Evolutionary conservation across 176 grass and related monocot species (phyloP).

Genomic region (sorghum (Sorghum bicolor)): Sorghum_bicolor_NCBIv3 NC_012879.2:56341001-56341500

Average conservation of each 20-base stretch:
- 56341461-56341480: slow-evolving; percentile 62
- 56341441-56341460: slow-evolving; percentile 40
- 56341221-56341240: no score
- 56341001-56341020: not conserved
- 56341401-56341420: not conserved
- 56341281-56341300: slow-evolving; percentile 54
- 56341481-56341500: slow-evolving; percentile 54
- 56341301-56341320: slow-evolving; percentile 34
- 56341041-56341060: not conserved
- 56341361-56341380: not conserved
- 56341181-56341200: not conserved
- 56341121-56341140: not conserved
- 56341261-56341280: not conserved
- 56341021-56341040: not conserved
- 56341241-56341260: not conserved
- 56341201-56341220: not conserved
- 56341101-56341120: not conserved
- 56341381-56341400: not conserved
- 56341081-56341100: not conserved
- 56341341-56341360: slow-evolving; percentile 39
- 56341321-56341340: slow-evolving; percentile 21
- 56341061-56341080: not conserved
- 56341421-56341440: not conserved
- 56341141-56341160: not conserved
- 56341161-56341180: not conserved